These are phyloP conservation scores for Misopates orontium DNA, from an alignment of 257 asterid species.

Conservation along the genomic window DNA sequence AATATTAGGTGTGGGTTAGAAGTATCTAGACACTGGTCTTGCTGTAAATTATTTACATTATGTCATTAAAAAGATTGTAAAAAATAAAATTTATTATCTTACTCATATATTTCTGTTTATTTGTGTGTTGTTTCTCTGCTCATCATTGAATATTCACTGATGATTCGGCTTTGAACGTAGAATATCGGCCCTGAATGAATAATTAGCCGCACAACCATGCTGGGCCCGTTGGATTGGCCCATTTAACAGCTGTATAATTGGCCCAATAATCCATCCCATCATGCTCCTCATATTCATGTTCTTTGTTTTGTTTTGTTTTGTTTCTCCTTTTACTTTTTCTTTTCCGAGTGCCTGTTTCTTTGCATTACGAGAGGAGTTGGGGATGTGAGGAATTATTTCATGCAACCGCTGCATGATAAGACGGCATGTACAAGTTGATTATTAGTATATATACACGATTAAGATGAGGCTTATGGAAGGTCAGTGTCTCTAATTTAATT, in stretches of 20 bases:
- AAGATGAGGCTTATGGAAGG: too few relatives aligned
- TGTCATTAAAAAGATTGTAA: too few relatives aligned
- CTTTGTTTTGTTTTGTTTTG: neutral
- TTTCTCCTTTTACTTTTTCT: too few relatives aligned
- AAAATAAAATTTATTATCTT: neutral
- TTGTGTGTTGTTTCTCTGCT: neutral
- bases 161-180: too few relatives aligned
- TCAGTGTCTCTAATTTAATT: too few relatives aligned
- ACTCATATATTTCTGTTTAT: neutral
- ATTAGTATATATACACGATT: too few relatives aligned
- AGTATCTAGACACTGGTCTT: neutral
- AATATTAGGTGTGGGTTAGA: neutral
- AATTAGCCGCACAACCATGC: neutral
- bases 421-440: too few relatives aligned
- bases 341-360: too few relatives aligned
- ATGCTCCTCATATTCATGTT: neutral
- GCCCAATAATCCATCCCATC: neutral
- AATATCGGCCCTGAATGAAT: neutral
- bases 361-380: too few relatives aligned
- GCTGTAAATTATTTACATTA: neutral
- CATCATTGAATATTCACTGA: too few relatives aligned
- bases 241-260: neutral
- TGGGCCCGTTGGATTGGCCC: conserved; percentile 1
- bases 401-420: too few relatives aligned
- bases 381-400: too few relatives aligned